Conservation (phyloP, 1,284 basidiomycete genomes). For the Fistulina hepatica region DNA sequence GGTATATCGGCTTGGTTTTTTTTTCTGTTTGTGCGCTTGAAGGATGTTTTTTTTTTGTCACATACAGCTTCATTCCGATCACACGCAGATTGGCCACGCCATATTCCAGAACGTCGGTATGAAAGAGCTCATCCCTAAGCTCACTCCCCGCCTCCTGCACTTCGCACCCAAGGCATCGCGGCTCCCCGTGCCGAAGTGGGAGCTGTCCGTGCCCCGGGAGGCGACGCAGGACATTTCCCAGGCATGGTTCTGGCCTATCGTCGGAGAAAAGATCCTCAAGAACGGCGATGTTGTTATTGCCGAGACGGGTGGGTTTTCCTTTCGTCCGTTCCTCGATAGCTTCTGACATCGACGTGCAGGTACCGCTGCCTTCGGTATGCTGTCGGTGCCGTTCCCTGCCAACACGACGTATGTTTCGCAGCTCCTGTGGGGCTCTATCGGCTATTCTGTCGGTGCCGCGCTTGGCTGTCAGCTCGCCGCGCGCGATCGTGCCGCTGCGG, state of each 20-base stretch:
- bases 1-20: slow-evolving; percentile 25
- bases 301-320: slow-evolving; percentile 54
- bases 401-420: slow-evolving; percentile 58
- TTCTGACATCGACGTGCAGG: slow-evolving; percentile 14
- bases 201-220: slow-evolving; percentile 36
- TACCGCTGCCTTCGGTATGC: slow-evolving; percentile 59
- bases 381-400: slow-evolving; percentile 69
- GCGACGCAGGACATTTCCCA: slow-evolving; percentile 52
- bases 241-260: slow-evolving; percentile 75
- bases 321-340: neutral
- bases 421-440: slow-evolving; percentile 78
- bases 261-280: slow-evolving; percentile 64
- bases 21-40: no score
- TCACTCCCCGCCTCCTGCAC: slow-evolving; percentile 41
- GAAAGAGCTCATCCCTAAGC: slow-evolving; percentile 60
- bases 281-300: slow-evolving; percentile 69
- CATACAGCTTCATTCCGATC: slow-evolving; percentile 68
- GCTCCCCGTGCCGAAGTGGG: slow-evolving; percentile 38
- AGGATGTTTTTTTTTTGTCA: slow-evolving; percentile 11
- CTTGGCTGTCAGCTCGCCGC: slow-evolving; percentile 41
- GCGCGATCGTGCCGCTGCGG: slow-evolving; percentile 66
- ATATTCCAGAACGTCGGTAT: slow-evolving; percentile 54
- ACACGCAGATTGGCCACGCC: slow-evolving; percentile 57
- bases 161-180: slow-evolving; percentile 29
- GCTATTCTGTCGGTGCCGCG: slow-evolving; percentile 65